Evolutionary conservation across 495 filamentous ascomycete genomes (phyloP).

Genomic region (Daldinia caldariorum): DNA sequence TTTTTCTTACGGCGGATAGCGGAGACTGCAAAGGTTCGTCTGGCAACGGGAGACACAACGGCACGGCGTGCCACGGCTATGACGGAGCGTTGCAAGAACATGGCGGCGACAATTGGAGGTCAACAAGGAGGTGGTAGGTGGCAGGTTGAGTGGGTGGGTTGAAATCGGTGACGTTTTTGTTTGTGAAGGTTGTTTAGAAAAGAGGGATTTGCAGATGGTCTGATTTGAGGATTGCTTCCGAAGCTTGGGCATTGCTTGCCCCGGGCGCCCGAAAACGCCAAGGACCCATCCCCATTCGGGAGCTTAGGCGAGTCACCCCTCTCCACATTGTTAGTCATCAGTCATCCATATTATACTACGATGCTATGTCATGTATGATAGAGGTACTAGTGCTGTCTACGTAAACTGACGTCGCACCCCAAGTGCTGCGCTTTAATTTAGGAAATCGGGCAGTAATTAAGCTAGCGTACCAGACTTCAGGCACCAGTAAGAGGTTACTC

Average conservation of each 20-base stretch:
- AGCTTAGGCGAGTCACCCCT: slow-evolving; percentile 26
- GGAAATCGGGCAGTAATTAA: no score
- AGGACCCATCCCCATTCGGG: slow-evolving; percentile 39
- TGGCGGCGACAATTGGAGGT: slow-evolving; percentile 56
- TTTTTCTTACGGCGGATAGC: slow-evolving; percentile 68
- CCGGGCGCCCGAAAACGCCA: slow-evolving; percentile 31
- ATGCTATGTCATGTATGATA: background rate
- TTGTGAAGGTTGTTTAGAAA: slow-evolving; percentile 27
- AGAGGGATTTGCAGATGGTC: slow-evolving; percentile 49
- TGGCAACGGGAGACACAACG: slow-evolving; percentile 66
- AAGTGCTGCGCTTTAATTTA: no score
- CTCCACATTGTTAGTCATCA: background rate
- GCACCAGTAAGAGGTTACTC: no score
- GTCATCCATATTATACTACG: slow-evolving; percentile 3
- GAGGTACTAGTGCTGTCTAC: no score
- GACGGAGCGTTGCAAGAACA: slow-evolving; percentile 87
- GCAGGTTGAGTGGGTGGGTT: background rate
- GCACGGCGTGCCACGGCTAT: slow-evolving; percentile 76
- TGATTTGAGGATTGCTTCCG: slow-evolving; percentile 44
- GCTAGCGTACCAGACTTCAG: no score
- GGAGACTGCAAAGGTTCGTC: slow-evolving; percentile 67
- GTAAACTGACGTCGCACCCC: no score
- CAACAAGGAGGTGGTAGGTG: background rate
- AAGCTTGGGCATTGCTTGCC: slow-evolving; percentile 33
- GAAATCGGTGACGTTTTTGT: slow-evolving; percentile 26